Base-by-base conservation (phyloP, 1,284 basidiomycete genomes). In the Leccinum fallax region DNA sequence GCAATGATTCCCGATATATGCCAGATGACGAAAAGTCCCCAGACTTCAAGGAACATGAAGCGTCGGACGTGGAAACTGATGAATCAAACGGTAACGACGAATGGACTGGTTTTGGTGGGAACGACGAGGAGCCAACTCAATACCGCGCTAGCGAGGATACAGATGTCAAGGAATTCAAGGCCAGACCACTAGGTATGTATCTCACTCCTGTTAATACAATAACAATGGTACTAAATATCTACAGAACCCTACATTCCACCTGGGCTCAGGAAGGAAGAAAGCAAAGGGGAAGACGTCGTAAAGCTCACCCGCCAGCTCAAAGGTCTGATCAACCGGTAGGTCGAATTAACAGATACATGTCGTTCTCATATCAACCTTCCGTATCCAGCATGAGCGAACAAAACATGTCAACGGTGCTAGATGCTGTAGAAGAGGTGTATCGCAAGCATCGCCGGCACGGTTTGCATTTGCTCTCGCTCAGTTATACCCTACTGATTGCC, bases 291-390 rank as follows among this genome's bases (percentile, higher is more conserved):
- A 66, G 81, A 79, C 40, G 77, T 83, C 51, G 63, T 81, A 9
- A 94, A 93, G 74, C 81, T 98, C 24, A 86, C 82, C 7, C 85
- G 90, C 58, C 92, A 92, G 68, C 78, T 94, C 13, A 95, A 97
- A 76, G 95, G 96, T 73, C 78, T 94, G 9, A 82, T 98, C 55
- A 98, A 98, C 76, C 85, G 93, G 89, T 93, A 71, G 61, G 80
- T 36, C 62, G 46, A 63, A 19, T 58, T 16, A n/a, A 19, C 19
- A 21, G n/a, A 55, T 53, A 7, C 55, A 13, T 30, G 13, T 32
- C 5, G 34, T 34, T 8, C 21, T 59, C 40, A 28, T 54, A 51
- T 61, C 46, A 56, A 51, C 61, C 15, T 57, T 63, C 5, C 3
- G 58, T 13, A 9, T 48, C 38, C 65, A 94, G 93, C 66, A 82